A percentile compares a stretch with the other conserved stretches of the same genome.
Evolutionary conservation across 495 filamentous ascomycete genomes (phyloP).

Genomic region (Penicilliopsis zonata): DNA sequence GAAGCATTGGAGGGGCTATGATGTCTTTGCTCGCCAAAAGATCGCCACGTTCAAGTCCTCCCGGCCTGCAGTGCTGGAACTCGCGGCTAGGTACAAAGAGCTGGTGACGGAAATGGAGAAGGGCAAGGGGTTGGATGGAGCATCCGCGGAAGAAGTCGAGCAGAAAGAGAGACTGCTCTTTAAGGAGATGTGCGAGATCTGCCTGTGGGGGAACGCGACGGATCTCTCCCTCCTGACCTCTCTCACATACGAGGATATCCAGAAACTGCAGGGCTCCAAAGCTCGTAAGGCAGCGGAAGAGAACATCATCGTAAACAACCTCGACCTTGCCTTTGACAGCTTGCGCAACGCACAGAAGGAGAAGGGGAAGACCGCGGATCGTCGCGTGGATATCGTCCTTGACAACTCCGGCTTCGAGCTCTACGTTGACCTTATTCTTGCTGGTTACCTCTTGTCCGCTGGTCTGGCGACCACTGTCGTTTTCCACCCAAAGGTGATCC

Average conservation of each 20-base stretch:
- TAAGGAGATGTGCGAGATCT: slow-evolving; percentile 90
- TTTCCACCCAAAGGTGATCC: slow-evolving; percentile 87
- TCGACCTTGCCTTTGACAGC: slow-evolving; percentile 56
- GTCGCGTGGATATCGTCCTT: slow-evolving; percentile 81
- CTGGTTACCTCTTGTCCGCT: slow-evolving; percentile 72
- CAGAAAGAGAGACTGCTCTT: slow-evolving; percentile 70
- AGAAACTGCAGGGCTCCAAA: slow-evolving; percentile 82
- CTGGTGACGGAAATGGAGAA: slow-evolving; percentile 44
- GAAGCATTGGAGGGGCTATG: slow-evolving; percentile 80
- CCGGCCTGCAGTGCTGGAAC: slow-evolving; percentile 78
- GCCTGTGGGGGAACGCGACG: slow-evolving; percentile 95
- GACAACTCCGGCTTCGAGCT: slow-evolving; percentile 97
- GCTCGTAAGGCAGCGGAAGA: slow-evolving; percentile 73
- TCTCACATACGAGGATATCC: slow-evolving; percentile 89
- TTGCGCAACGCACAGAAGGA: slow-evolving; percentile 48
- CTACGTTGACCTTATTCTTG: slow-evolving; percentile 85
- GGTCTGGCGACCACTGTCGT: slow-evolving; percentile 76
- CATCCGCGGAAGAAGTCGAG: slow-evolving; percentile 39
- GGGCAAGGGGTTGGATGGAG: slow-evolving; percentile 15
- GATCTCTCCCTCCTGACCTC: slow-evolving; percentile 84
- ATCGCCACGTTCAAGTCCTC: slow-evolving; percentile 88
- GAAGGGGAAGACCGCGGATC: slow-evolving; percentile 41
- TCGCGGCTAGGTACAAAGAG: slow-evolving; percentile 64
- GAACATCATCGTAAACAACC: slow-evolving; percentile 83
- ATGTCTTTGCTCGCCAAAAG: slow-evolving; percentile 87